phyloP scores from a whole-genome alignment of 2,329 filamentous ascomycete genomes.

The Xylogone sp. region DNA sequence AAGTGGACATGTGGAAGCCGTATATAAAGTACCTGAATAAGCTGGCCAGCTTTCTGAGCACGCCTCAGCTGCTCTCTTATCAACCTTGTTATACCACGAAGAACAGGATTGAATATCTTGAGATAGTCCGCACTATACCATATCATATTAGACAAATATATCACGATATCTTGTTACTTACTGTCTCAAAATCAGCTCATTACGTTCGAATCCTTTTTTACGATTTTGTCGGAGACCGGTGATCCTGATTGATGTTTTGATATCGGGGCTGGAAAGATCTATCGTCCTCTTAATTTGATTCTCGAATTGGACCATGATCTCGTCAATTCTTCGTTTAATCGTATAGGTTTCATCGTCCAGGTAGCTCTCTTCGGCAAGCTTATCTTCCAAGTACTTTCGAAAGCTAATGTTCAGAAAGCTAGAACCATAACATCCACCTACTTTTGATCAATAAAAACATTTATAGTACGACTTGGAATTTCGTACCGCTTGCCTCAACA shows the following conservation, averaged over 20 bases:
- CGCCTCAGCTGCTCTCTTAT: background rate
- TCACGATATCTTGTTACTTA: background rate
- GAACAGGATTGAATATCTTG: background rate
- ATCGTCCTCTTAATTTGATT: conserved; percentile 4
- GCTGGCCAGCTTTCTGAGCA: background rate
- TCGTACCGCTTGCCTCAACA: conserved; percentile 12
- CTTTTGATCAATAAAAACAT: conserved; percentile 3
- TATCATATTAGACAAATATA: background rate
- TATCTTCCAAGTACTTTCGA: conserved; percentile 2
- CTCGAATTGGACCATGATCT: conserved; percentile 8
- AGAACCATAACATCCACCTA: conserved; percentile 9
- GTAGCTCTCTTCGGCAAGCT: conserved; percentile 5
- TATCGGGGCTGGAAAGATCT: background rate
- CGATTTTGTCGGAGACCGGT: background rate
- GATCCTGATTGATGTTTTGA: background rate
- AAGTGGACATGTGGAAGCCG: background rate
- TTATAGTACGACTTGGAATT: conserved; percentile 12
- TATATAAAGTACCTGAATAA: background rate
- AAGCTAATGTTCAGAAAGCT: conserved; percentile 15
- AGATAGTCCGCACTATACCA: background rate
- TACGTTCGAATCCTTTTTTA: background rate
- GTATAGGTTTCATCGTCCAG: conserved; percentile 7
- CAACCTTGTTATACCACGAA: background rate
- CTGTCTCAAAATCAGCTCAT: background rate
- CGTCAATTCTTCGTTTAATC: conserved; percentile 7